Evolutionary conservation across 208 protist species (phyloP), one percentile per base, ranked within the genome.

Genomic region (Leishmania tarentolae): DNA sequence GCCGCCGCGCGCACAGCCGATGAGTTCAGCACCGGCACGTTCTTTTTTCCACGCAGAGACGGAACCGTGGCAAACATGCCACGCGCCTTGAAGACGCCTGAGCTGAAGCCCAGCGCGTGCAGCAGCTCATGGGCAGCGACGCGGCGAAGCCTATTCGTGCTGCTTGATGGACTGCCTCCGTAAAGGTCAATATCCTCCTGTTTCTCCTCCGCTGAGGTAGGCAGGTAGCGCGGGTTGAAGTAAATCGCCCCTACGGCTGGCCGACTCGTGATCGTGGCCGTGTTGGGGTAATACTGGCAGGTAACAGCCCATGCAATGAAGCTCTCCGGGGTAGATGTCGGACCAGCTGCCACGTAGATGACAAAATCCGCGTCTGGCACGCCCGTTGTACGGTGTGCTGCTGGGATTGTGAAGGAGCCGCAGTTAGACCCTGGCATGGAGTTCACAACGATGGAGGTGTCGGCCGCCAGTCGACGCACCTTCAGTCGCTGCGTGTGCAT

Each of bases 31-130:
- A 86, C 83, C 8, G 66, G 70, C 50, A 77, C 65, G 11, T 76
- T 63, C 15, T 44, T 35, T 84, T 90, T 94, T 11, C 85, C 82
- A 21, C 91, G 85, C 56, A 92, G 24, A 0, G 42, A 79, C 15
- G 63, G 42, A 31, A 86, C 71, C 40, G 35, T 78, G 28, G 44
- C 21, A 35, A 82, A 35, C 66, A 90, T 80, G 37, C 52, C 42
- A n/a, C 46, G 35, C 11, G 11, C 69, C 6, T 69, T 15, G 68
- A 91, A 94, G 47, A 69, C 37, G 13, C 11, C 61, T 13, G 11
- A 57, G 57, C 42, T 77, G 76, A 97, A 98, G 28, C 96, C 96
- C 17, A 98, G 83, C 24, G 93, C 90, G 87, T 98, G 96, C 35
- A 94, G 79, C 3, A 98, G 81, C 76, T 98, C 96, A 66, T 98